These are phyloP conservation scores for Naganishia randhawae DNA, from an alignment of 768 basidiomycete species.

Conservation along the genomic window DNA sequence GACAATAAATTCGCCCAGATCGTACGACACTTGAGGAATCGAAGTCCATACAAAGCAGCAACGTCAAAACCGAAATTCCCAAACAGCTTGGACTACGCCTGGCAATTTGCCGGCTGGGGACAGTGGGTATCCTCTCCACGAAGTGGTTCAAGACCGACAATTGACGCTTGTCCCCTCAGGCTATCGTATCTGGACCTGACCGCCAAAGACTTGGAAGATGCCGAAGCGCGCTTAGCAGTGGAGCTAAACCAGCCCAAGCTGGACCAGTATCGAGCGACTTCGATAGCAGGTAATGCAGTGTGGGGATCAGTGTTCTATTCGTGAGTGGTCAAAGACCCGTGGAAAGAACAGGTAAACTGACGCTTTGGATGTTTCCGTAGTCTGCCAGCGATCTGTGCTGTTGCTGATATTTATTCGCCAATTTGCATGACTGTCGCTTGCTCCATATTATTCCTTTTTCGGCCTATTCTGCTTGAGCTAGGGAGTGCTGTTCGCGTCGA, in stretches of 20 bases:
- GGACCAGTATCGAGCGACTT: slow-evolving; percentile 57
- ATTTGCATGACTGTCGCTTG: slow-evolving; percentile 65
- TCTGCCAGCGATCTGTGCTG: slow-evolving; percentile 63
- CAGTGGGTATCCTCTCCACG: slow-evolving; percentile 5
- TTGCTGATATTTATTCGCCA: slow-evolving; percentile 66
- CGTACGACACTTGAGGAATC: slow-evolving; percentile 23
- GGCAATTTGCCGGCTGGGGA: slow-evolving; percentile 61
- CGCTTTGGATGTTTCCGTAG: slow-evolving; percentile 56
- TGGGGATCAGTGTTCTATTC: slow-evolving; percentile 64
- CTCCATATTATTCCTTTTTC: slow-evolving; percentile 64
- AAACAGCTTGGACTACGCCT: slow-evolving; percentile 61
- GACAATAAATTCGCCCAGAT: background rate
- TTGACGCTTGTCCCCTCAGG: slow-evolving; percentile 38
- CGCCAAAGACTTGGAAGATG: slow-evolving; percentile 52
- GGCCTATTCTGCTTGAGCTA: slow-evolving; percentile 70
- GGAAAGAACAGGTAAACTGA: background rate
- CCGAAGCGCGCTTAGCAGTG: slow-evolving; percentile 49
- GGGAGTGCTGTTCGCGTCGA: slow-evolving; percentile 65
- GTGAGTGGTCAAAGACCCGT: slow-evolving; percentile 52
- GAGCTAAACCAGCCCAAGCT: slow-evolving; percentile 52
- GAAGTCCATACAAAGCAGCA: slow-evolving; percentile 50
- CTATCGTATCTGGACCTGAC: slow-evolving; percentile 56
- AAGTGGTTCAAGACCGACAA: slow-evolving; percentile 57
- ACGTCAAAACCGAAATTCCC: slow-evolving; percentile 53
- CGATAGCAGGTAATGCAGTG: slow-evolving; percentile 60